Evolutionary conservation across 768 basidiomycete species (phyloP), one percentile per base, ranked within the genome.

Genomic region (Tricholoma sp.): DNA sequence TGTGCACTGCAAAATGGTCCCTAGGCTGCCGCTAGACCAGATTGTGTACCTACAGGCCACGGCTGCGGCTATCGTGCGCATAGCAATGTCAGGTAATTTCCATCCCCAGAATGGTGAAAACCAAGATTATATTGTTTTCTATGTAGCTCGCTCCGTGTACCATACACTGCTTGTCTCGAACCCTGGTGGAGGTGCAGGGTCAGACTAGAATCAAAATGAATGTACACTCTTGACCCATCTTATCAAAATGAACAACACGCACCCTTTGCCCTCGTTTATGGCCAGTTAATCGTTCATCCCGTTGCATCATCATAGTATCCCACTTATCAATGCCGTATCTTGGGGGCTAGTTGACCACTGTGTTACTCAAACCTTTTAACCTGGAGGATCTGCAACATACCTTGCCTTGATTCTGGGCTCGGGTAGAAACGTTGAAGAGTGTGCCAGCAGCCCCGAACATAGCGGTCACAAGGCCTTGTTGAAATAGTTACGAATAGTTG

Each of bases 251-350:
- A 28, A 31, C 54, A 24, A 50, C 50, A 61, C 91, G 65, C 69
- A 95, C 95, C 68, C 80, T 79, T 70, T 98, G 96, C 53, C 93
- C 93, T 61, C 96, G 82, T 64, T 74, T 65, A 67, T 90, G 89
- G 11, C 96, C 96, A 2, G 94, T 97, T 66, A 98, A 70, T 60
- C 90, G 79, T 66, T 81, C 78, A 75, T 98, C 96, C 55, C 96
- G 79, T 65, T 86, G 83, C 87, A 98, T 93, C 93, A 98, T 92
- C 89, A 91, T 91, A 53, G 89, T 81, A 59, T 98, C 96, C 94
- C 93, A 98, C 18, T 80, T 72, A 66, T 98, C 96, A 33, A 96
- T 67, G 52, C 84, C 80, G 66, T 94, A 95, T 50, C 96, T 83
- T 32, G 89, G 81, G 53, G 89, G 86, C 94, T 96, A 58, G 31